phyloP scores from a whole-genome alignment of 179 eudicot species.

The Heliamphora pulchella region DNA sequence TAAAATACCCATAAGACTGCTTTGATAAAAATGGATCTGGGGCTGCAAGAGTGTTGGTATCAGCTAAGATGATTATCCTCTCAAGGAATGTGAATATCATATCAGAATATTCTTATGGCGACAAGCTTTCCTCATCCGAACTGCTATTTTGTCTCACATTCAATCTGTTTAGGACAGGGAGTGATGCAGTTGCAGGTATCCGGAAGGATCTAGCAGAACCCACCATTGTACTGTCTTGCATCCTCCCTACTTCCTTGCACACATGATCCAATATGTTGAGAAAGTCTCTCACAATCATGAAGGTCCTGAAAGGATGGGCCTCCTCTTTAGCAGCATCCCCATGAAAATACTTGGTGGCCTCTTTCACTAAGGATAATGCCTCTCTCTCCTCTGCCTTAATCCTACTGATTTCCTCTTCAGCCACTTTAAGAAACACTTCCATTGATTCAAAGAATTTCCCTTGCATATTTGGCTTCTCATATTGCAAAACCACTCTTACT shows the following conservation, averaged over 20 bases:
- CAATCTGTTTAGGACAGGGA: slow-evolving; percentile 54
- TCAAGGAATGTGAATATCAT: neutral
- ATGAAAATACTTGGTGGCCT: slow-evolving; percentile 81
- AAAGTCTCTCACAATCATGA: slow-evolving; percentile 82
- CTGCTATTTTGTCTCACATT: slow-evolving; percentile 37
- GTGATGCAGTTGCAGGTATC: slow-evolving; percentile 54
- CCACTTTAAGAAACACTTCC: slow-evolving; percentile 51
- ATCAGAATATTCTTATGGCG: slow-evolving; percentile 26
- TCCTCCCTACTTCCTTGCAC: slow-evolving; percentile 77
- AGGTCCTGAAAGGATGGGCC: slow-evolving; percentile 81
- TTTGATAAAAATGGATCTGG: neutral
- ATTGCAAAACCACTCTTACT: slow-evolving; percentile 44
- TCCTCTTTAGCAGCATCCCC: slow-evolving; percentile 82
- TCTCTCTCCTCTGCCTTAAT: slow-evolving; percentile 61
- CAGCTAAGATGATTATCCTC: neutral
- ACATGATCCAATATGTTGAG: slow-evolving; percentile 63
- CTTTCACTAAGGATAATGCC: slow-evolving; percentile 58
- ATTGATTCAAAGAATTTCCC: slow-evolving; percentile 74
- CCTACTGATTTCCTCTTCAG: slow-evolving; percentile 48
- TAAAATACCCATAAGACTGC: neutral
- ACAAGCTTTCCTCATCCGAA: slow-evolving; percentile 64
- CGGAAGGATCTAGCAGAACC: slow-evolving; percentile 74
- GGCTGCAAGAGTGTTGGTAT: neutral
- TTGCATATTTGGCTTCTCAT: slow-evolving; percentile 41
- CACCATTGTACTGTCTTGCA: slow-evolving; percentile 54